phyloP scores from a whole-genome alignment of 306 rosid genomes.

The Cucurbita pepo region DNA sequence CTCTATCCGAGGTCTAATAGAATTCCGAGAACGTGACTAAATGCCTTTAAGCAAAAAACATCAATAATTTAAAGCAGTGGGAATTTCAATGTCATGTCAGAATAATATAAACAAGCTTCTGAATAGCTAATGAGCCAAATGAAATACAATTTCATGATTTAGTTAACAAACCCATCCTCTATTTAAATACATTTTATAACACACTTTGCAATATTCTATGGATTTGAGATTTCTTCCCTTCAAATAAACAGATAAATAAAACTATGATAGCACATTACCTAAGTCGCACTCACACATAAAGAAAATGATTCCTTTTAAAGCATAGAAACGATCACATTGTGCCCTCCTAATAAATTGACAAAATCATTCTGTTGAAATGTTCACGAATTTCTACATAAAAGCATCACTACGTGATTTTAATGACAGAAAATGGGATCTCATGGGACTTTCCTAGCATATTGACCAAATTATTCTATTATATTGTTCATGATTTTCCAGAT shows the following conservation, averaged over 20 bases:
- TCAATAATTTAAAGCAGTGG: neutral
- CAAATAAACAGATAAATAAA: no score
- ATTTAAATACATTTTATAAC: neutral
- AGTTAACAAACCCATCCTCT: neutral
- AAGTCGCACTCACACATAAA: neutral
- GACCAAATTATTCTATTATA: neutral
- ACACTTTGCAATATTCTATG: neutral
- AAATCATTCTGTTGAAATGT: neutral
- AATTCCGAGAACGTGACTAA: conserved; percentile 3
- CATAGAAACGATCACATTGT: neutral
- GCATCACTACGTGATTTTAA: neutral
- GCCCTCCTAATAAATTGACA: neutral
- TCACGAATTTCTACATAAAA: neutral
- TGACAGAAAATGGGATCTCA: neutral
- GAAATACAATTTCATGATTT: neutral
- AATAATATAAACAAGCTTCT: neutral
- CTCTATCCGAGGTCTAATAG: neutral
- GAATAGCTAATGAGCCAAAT: neutral
- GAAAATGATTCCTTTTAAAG: neutral
- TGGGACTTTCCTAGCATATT: neutral
- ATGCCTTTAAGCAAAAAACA: neutral
- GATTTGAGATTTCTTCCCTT: no score
- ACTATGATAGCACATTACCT: neutral
- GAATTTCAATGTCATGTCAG: conserved; percentile 2
- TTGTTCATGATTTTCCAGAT: neutral